Evolutionary conservation across 192 early-diverging fungal species (phyloP).

Genomic region (Endogone sp.): DNA sequence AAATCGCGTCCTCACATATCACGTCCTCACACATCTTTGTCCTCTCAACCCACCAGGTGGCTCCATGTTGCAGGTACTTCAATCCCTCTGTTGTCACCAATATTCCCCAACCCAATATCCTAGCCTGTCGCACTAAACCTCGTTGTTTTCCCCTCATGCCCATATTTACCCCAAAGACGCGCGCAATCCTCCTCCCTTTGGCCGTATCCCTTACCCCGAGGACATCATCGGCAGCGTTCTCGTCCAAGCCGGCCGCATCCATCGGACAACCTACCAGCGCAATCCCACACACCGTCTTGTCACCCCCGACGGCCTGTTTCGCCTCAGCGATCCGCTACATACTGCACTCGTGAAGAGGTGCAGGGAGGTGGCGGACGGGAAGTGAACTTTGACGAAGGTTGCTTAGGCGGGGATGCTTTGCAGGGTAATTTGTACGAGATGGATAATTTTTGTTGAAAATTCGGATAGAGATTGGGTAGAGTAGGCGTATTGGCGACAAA

Average conservation of each 20-base stretch:
- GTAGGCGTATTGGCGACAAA: too few relatives aligned
- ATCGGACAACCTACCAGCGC: slow-evolving; percentile 42
- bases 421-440: too few relatives aligned
- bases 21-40: background rate
- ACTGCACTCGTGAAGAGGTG: slow-evolving; percentile 18
- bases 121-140: too few relatives aligned
- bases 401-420: too few relatives aligned
- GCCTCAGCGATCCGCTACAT: slow-evolving; percentile 45
- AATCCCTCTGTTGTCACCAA: background rate
- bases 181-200: slow-evolving; percentile 34
- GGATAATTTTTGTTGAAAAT: too few relatives aligned
- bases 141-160: background rate
- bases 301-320: slow-evolving; percentile 46
- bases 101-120: too few relatives aligned
- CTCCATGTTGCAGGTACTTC: slow-evolving; percentile 20
- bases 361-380: background rate
- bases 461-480: too few relatives aligned
- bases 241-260: slow-evolving; percentile 42
- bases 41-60: slow-evolving; percentile 17
- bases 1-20: background rate
- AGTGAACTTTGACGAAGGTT: background rate
- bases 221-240: slow-evolving; percentile 60
- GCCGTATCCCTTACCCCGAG: slow-evolving; percentile 52
- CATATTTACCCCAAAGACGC: slow-evolving; percentile 15
- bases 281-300: slow-evolving; percentile 58